Evolutionary conservation across 2,329 filamentous ascomycete species (phyloP).

Genomic region (Paecilomyces variotii): DNA sequence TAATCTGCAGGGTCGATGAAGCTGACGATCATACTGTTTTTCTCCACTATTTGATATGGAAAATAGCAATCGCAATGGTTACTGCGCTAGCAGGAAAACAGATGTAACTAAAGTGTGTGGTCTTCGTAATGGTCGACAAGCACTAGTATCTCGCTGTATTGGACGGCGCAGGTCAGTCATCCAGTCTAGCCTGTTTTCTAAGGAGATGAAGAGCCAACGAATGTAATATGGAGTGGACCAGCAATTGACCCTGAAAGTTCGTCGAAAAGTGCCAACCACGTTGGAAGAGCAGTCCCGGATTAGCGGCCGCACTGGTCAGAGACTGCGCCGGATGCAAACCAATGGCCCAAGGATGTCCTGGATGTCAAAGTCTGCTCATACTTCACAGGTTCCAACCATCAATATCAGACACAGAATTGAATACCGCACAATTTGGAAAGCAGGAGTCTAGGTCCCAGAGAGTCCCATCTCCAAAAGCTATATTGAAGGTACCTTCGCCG

Average conservation of each 20-base stretch:
- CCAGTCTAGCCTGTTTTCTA: no score
- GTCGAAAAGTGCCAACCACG: no score
- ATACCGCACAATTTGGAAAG: neutral
- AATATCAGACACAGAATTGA: neutral
- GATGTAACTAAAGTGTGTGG: neutral
- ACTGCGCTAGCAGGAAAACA: neutral
- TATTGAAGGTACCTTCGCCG: neutral
- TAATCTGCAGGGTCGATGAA: neutral
- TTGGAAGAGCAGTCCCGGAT: no score
- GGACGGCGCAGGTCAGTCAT: no score
- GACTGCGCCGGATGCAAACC: no score
- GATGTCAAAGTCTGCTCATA: neutral
- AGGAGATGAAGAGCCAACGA: no score
- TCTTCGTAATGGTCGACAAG: no score
- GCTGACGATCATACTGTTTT: neutral
- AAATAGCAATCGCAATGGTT: neutral
- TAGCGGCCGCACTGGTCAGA: no score
- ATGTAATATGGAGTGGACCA: no score
- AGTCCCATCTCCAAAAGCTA: neutral
- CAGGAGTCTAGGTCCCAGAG: neutral
- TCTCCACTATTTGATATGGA: neutral
- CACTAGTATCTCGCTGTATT: no score
- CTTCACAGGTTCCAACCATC: neutral
- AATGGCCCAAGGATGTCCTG: no score
- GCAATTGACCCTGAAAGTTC: no score